Evolutionary conservation across 768 basidiomycete species (phyloP).

Genomic region (Amanita inopinata): DNA sequence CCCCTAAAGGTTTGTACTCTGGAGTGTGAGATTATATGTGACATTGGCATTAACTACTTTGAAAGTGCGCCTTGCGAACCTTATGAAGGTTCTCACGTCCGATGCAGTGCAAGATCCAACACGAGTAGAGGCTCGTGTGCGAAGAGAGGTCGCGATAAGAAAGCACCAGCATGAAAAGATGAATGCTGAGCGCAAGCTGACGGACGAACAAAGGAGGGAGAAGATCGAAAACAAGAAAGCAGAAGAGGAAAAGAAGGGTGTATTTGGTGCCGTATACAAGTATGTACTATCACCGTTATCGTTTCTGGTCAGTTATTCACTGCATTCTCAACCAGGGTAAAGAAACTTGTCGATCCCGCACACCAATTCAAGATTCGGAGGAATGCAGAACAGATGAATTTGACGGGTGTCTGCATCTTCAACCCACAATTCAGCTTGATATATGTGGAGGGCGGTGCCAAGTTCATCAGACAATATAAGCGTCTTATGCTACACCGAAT

Average conservation of each 20-base stretch:
- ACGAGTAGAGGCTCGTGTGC: conserved; percentile 90
- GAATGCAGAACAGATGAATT: conserved; percentile 86
- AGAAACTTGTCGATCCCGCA: conserved; percentile 79
- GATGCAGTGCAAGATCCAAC: conserved; percentile 98
- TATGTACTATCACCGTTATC: conserved; percentile 28
- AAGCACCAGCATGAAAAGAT: conserved; percentile 87
- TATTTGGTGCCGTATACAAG: conserved; percentile 86
- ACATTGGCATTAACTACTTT: conserved; percentile 4
- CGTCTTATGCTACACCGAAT: conserved; percentile 81
- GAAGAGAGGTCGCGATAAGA: conserved; percentile 86
- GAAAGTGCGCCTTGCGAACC: conserved; percentile 82
- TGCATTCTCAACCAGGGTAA: conserved; percentile 46
- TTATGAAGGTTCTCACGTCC: conserved; percentile 96
- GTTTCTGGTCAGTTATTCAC: conserved; percentile 1
- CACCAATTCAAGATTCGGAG: conserved; percentile 96
- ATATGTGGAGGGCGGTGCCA: conserved; percentile 86
- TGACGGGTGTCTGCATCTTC: conserved; percentile 88
- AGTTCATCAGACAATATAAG: conserved; percentile 81
- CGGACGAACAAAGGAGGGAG: conserved; percentile 80
- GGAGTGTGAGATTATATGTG: background rate
- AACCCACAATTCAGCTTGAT: conserved; percentile 84
- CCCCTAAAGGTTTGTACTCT: conserved; percentile 70
- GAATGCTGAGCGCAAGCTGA: conserved; percentile 88
- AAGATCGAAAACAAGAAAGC: conserved; percentile 80
- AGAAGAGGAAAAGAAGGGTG: conserved; percentile 82